A percentile compares a stretch with the other conserved stretches of the same genome.
Evolutionary conservation across 345 rosid genomes (phyloP).

Genomic region (Litchi chinensis): DNA sequence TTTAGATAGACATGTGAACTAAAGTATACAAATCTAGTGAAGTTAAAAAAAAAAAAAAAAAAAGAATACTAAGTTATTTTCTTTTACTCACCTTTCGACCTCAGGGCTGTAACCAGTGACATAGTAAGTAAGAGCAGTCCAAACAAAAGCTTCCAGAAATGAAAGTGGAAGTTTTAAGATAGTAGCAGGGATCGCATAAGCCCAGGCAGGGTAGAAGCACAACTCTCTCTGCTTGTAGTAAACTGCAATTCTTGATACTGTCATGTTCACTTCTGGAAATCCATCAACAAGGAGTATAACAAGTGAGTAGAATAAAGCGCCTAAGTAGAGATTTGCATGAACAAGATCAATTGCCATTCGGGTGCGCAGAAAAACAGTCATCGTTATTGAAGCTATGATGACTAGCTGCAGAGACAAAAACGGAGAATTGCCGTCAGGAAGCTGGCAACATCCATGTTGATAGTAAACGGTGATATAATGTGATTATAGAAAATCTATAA

Average conservation of each 20-base stretch:
- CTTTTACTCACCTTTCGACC: constrained; percentile 36
- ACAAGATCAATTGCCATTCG: constrained; percentile 39
- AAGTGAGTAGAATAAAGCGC: constrained; percentile 57
- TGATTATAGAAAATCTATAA: neutral
- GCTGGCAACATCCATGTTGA: neutral
- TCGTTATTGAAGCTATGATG: constrained; percentile 49
- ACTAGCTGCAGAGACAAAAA: constrained; percentile 37
- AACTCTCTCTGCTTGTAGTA: constrained; percentile 75
- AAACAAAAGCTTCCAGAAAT: constrained; percentile 45
- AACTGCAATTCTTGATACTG: constrained; percentile 62
- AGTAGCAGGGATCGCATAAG: constrained; percentile 59
- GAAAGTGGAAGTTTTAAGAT: constrained; percentile 50
- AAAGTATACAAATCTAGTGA: neutral
- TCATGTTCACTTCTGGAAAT: constrained; percentile 61
- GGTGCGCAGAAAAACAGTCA: constrained; percentile 57
- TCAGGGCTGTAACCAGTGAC: constrained; percentile 72
- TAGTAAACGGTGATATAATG: neutral
- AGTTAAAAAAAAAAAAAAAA: neutral
- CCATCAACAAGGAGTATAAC: constrained; percentile 58
- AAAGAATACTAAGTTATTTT: neutral
- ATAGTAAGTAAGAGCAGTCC: constrained; percentile 71
- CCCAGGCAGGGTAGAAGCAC: constrained; percentile 74
- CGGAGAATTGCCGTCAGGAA: neutral
- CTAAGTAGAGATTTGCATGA: constrained; percentile 37
- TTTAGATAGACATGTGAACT: neutral